Evolutionary conservation across 129 eudicot genomes (phyloP).

Genomic region (Daucus carota): DH1_v3.0 NC_030381.2:46449501-46450000

Average conservation of each 20-base stretch:
- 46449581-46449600: slow-evolving; percentile 92
- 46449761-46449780: background rate
- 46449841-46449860: no score
- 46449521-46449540: background rate
- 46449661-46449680: slow-evolving; percentile 85
- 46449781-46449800: no score
- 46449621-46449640: slow-evolving; percentile 79
- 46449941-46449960: no score
- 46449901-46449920: no score
- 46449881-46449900: no score
- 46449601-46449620: slow-evolving; percentile 88
- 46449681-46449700: background rate
- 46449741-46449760: background rate
- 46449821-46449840: no score
- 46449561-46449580: slow-evolving; percentile 89
- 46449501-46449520: background rate
- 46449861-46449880: no score
- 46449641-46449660: slow-evolving; percentile 96
- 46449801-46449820: no score
- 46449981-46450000: no score
- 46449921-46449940: no score
- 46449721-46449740: background rate
- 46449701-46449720: background rate
- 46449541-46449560: background rate
- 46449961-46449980: no score